These are phyloP conservation scores for Zygosaccharomyces sapae DNA, from an alignment of 1,139 yeast genomes.

Conservation along the genomic window DNA sequence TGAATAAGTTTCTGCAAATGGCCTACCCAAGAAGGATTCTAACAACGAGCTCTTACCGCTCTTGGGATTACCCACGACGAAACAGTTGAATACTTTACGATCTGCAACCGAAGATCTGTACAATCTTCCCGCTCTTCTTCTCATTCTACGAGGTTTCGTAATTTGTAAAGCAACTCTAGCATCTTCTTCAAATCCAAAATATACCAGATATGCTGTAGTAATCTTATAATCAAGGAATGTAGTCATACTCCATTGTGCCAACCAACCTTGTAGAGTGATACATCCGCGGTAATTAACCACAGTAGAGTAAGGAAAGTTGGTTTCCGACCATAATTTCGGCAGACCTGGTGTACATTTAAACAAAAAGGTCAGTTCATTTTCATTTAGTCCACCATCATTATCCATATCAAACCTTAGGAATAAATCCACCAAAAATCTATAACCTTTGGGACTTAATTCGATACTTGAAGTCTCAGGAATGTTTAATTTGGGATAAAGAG, in stretches of 20 bases:
- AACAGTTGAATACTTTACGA: conserved; percentile 87
- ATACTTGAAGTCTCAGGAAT: conserved; percentile 77
- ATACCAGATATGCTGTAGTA: conserved; percentile 82
- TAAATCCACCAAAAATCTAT: conserved; percentile 82
- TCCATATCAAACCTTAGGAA: conserved; percentile 85
- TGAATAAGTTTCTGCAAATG: conserved; percentile 65
- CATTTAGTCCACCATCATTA: conserved; percentile 90
- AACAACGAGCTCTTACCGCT: conserved; percentile 82
- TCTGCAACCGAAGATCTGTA: conserved; percentile 72
- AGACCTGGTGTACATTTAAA: conserved; percentile 91
- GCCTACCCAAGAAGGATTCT: conserved; percentile 74
- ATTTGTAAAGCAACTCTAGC: conserved; percentile 63
- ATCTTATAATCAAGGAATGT: conserved; percentile 79
- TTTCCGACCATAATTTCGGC: conserved; percentile 79
- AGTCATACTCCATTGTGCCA: conserved; percentile 97
- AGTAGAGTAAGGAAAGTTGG: conserved; percentile 79
- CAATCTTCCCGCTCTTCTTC: conserved; percentile 60
- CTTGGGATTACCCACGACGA: conserved; percentile 76
- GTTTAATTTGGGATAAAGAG: conserved; percentile 72
- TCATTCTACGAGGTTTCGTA: conserved; percentile 70
- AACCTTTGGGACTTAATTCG: conserved; percentile 91
- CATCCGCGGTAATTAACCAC: conserved; percentile 86
- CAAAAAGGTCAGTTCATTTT: conserved; percentile 58
- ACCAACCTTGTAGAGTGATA: conserved; percentile 94
- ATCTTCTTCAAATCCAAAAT: conserved; percentile 70